A percentile compares a stretch with the other conserved stretches of the same genome.
Evolutionary conservation across 1,139 yeast species (phyloP).

Genomic region (Debaryomycetaceae sp.): DNA sequence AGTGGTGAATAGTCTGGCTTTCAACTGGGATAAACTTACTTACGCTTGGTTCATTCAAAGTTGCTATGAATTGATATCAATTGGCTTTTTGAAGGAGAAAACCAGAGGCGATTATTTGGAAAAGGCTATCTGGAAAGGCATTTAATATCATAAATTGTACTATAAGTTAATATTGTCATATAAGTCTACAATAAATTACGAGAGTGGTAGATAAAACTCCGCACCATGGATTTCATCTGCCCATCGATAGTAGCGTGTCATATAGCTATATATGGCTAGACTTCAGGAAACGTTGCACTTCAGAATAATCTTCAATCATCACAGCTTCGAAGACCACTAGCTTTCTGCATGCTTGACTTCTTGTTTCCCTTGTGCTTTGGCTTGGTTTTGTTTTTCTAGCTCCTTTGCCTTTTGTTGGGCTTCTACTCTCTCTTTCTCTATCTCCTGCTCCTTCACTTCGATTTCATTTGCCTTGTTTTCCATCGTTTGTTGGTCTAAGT

Average conservation of each 20-base stretch:
- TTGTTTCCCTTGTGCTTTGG: no score
- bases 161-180: not conserved
- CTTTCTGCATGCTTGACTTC: no score
- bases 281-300: no score
- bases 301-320: no score
- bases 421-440: not conserved
- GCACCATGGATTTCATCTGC: not conserved
- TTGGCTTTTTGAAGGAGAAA: constrained; percentile 42
- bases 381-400: no score
- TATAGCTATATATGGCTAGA: no score
- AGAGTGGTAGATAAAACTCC: not conserved
- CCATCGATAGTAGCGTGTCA: not conserved
- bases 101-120: constrained; percentile 45
- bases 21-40: constrained; percentile 42
- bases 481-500: not conserved
- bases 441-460: not conserved
- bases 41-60: constrained; percentile 44
- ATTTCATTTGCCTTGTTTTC: not conserved
- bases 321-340: no score
- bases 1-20: constrained; percentile 15
- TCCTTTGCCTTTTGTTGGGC: not conserved
- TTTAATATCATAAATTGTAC: not conserved
- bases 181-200: not conserved
- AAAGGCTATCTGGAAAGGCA: constrained; percentile 42
- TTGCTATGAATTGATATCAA: constrained; percentile 37